These are phyloP conservation scores for Berkeleyomyces rouxiae DNA, from an alignment of 2,329 filamentous ascomycete genomes.

Conservation along the genomic window DNA sequence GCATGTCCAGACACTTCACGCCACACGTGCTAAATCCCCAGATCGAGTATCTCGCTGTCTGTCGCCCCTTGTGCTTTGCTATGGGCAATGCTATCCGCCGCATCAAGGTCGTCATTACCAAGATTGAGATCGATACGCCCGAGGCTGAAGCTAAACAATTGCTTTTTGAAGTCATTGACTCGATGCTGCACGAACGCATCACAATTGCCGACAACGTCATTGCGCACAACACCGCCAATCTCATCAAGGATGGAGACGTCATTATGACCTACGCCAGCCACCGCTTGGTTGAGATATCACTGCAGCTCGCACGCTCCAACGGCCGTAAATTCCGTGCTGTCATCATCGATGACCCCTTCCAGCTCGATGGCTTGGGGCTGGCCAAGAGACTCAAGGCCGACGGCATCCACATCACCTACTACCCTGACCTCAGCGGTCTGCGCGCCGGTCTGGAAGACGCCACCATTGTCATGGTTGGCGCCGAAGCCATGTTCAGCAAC, in stretches of 20 bases:
- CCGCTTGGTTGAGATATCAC: constrained; percentile 67
- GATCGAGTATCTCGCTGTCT: constrained; percentile 86
- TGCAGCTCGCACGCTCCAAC: constrained; percentile 51
- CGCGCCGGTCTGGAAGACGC: constrained; percentile 50
- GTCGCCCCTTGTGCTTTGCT: constrained; percentile 86
- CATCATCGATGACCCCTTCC: constrained; percentile 55
- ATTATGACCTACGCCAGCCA: constrained; percentile 79
- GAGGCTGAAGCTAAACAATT: constrained; percentile 68
- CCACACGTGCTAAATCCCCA: constrained; percentile 84
- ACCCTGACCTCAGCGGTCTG: constrained; percentile 57
- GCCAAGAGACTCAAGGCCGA: constrained; percentile 50
- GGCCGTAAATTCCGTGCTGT: constrained; percentile 71
- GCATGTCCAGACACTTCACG: constrained; percentile 78
- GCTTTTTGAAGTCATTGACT: constrained; percentile 68
- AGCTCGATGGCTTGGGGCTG: constrained; percentile 37
- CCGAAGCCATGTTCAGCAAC: constrained; percentile 91
- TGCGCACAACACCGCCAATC: constrained; percentile 53
- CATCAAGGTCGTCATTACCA: constrained; percentile 82
- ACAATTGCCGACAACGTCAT: constrained; percentile 77
- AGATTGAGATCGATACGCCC: constrained; percentile 70
- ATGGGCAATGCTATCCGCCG: constrained; percentile 95
- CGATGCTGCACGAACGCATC: constrained; percentile 80
- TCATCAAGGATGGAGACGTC: constrained; percentile 64
- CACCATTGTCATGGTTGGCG: constrained; percentile 70
- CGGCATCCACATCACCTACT: constrained; percentile 66